phyloP scores from a whole-genome alignment of 2,329 filamentous ascomycete species.

The Colletotrichum orbiculare region DNA sequence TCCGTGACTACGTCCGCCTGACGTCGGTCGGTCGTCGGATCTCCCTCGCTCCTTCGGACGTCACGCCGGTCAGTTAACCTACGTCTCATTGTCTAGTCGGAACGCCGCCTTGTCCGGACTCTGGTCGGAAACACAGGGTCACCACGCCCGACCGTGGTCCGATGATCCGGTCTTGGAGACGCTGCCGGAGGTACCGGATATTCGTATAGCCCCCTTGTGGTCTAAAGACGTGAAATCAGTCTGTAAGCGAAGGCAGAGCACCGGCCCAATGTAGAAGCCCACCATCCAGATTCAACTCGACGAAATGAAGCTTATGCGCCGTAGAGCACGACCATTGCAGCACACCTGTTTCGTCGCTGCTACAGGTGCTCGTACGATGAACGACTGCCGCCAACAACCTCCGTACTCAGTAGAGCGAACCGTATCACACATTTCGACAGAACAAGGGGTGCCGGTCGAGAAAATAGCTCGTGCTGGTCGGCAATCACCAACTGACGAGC shows the following conservation, averaged over 20 bases:
- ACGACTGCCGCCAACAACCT: conserved; percentile 2
- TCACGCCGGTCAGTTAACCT: conserved; percentile 6
- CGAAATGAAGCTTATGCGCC: background rate
- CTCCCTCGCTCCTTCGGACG: conserved; percentile 1
- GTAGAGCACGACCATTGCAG: background rate
- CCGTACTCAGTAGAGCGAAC: background rate
- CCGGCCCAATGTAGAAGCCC: no score
- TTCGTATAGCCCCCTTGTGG: no score
- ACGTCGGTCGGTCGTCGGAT: background rate
- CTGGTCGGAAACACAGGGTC: background rate
- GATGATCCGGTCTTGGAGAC: conserved; percentile 2
- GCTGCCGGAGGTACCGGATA: no score
- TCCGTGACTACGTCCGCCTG: no score
- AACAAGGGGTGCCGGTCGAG: no score
- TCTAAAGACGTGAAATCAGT: no score
- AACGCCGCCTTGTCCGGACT: background rate
- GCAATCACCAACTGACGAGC: no score
- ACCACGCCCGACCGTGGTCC: background rate
- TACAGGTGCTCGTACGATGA: background rate
- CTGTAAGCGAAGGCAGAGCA: no score
- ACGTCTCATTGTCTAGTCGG: conserved; percentile 10
- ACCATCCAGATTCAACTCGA: no score
- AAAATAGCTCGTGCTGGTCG: no score
- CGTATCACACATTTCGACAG: background rate
- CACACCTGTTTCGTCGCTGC: no score